phyloP scores from a whole-genome alignment of 352 stramenopile species.

The Pseudoperonospora humuli region DNA sequence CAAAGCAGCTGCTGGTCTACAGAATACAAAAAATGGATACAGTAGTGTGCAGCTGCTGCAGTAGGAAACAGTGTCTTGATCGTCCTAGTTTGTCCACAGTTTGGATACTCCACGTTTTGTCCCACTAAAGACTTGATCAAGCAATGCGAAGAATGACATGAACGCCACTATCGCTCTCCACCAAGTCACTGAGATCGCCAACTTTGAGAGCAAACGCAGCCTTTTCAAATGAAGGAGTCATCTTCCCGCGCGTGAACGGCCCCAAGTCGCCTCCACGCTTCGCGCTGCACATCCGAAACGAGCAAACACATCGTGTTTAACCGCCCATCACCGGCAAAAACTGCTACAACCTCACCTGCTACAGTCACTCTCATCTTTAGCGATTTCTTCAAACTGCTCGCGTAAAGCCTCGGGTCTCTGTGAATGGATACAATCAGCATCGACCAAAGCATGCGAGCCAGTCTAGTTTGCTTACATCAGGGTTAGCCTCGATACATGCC shows the following conservation, averaged over 20 bases:
- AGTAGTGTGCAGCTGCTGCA: slow-evolving; percentile 2
- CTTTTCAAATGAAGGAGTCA: slow-evolving; percentile 90
- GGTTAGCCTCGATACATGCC: slow-evolving; percentile 53
- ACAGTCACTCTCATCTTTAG: slow-evolving; percentile 86
- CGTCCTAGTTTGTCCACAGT: slow-evolving; percentile 10
- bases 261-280: slow-evolving; percentile 89
- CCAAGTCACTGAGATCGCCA: slow-evolving; percentile 90
- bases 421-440: no score
- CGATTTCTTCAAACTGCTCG: slow-evolving; percentile 79
- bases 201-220: slow-evolving; percentile 89
- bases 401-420: slow-evolving; percentile 54
- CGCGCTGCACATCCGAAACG: slow-evolving; percentile 58
- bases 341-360: slow-evolving; percentile 22
- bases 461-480: slow-evolving; percentile 31
- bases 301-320: not conserved
- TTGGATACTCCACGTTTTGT: not conserved
- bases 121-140: slow-evolving; percentile 26
- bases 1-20: no score
- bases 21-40: slow-evolving; percentile 2
- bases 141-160: slow-evolving; percentile 94
- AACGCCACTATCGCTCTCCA: slow-evolving; percentile 94
- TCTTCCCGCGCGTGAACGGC: slow-evolving; percentile 85
- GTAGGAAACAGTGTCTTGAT: slow-evolving; percentile 1
- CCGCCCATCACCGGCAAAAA: not conserved
- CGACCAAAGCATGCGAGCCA: no score